Evolutionary conservation across 306 rosid genomes (phyloP).

Genomic region (Calophaca sinica): DNA sequence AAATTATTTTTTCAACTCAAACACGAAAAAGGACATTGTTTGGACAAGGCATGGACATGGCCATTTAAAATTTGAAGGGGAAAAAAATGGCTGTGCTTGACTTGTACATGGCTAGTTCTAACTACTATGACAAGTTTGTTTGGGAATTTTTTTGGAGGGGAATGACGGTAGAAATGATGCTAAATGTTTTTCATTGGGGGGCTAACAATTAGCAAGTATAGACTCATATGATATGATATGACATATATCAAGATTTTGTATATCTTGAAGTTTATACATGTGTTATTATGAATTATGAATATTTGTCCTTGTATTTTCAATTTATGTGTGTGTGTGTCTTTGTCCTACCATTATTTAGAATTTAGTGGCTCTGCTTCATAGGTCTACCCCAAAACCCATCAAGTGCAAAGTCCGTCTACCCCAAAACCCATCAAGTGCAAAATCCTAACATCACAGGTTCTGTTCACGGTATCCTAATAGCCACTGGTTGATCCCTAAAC

Average conservation of each 20-base stretch:
- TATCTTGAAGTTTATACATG: not conserved
- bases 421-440: not conserved
- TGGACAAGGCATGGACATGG: not conserved
- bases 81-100: not conserved
- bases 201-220: slow-evolving; percentile 14
- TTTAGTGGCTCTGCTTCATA: not conserved
- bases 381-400: not conserved
- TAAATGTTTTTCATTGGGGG: not conserved
- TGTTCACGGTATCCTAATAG: slow-evolving; percentile 20
- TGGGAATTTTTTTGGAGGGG: no score
- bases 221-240: not conserved
- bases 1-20: not conserved
- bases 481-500: not conserved
- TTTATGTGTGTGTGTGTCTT: not conserved
- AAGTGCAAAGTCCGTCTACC: slow-evolving; percentile 16
- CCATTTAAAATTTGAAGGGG: not conserved
- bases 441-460: not conserved
- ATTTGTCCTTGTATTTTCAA: not conserved
- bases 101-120: not conserved
- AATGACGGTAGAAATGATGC: not conserved
- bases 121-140: not conserved
- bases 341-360: not conserved
- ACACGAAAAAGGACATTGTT: not conserved
- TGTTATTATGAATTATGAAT: not conserved
- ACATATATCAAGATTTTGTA: not conserved